Base-by-base conservation (phyloP, 441 rosid genomes). In the Erysimum cheiri region DNA sequence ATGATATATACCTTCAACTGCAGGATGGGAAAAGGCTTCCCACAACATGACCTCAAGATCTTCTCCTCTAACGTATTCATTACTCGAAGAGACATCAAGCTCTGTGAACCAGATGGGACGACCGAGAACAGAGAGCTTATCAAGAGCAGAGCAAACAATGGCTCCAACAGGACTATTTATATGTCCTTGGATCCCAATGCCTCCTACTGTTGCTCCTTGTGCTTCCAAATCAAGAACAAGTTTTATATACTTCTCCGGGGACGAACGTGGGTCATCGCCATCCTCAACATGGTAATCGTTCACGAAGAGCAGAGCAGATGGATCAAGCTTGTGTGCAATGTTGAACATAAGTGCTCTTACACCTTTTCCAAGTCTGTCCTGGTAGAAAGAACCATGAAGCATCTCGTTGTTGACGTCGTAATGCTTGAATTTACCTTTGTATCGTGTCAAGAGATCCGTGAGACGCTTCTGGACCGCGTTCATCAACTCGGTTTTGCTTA, bases 331-430 rank as follows among this genome's bases (percentile, higher is more conserved):
- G 64, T 83, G 77, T 8, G 97, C 90, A 1, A 77, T 88, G 76
- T 85, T 90, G 74, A 94, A 91, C 94, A 94, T 94, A 73, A 79
- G 35, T 2, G 84, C 81, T 64, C 92, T 75, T 64, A 80, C 85
- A 70, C 80, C 84, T 79, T 86, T 87, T 0, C 92, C 98, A 17
- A 94, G 57, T 41, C 69, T 75, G 28, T 87, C 96, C 72, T 82
- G 91, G 57, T 85, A 94, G 81, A 91, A 94, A 49, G 97, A 91
- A 0, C 98, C 96, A 22, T 94, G 98, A 78, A 94, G 68, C 98
- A 90, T 94, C 83, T 91, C 97, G 56, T 91, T 94, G 88, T 91
- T 85, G 46, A 94, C 98, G 17, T 94, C 98, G 60, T 92, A 91
- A 67, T 94, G 98, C 67, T 81, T 76, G 83, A 90, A 90, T 77